phyloP scores from a whole-genome alignment of 768 basidiomycete genomes.

The Porphyrellus cyaneotinctus region DNA sequence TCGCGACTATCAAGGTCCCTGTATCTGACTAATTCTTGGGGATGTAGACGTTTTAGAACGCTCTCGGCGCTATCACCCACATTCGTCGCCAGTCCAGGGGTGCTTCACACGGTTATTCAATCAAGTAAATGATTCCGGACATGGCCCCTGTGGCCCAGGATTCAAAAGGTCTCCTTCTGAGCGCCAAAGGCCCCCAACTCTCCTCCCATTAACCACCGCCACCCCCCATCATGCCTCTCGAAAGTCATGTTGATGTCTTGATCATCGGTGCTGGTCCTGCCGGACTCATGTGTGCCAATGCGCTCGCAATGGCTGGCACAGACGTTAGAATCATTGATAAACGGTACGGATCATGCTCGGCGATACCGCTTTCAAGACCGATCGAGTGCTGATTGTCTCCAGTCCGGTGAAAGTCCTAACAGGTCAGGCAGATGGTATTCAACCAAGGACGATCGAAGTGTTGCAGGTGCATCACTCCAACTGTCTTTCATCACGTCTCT shows the following conservation, averaged over 20 bases:
- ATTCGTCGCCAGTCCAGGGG: no score
- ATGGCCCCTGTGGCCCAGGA: no score
- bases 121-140: no score
- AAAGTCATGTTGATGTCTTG: slow-evolving; percentile 42
- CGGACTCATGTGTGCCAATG: slow-evolving; percentile 67
- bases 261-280: slow-evolving; percentile 48
- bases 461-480: background rate
- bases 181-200: slow-evolving; percentile 34
- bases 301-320: slow-evolving; percentile 40
- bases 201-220: background rate
- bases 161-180: no score
- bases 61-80: no score
- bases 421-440: slow-evolving; percentile 55
- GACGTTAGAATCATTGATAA: slow-evolving; percentile 47
- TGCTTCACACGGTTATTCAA: no score
- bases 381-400: background rate
- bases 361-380: background rate
- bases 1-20: no score
- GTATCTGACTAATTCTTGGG: no score
- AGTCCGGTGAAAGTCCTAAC: slow-evolving; percentile 41
- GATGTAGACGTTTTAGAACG: no score
- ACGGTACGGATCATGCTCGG: slow-evolving; percentile 27
- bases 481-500: background rate
- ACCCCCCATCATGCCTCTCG: slow-evolving; percentile 16
- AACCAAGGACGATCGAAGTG: slow-evolving; percentile 53